Evolutionary conservation across 1,139 yeast species (phyloP).

Genomic region (Pichia sp.): DNA sequence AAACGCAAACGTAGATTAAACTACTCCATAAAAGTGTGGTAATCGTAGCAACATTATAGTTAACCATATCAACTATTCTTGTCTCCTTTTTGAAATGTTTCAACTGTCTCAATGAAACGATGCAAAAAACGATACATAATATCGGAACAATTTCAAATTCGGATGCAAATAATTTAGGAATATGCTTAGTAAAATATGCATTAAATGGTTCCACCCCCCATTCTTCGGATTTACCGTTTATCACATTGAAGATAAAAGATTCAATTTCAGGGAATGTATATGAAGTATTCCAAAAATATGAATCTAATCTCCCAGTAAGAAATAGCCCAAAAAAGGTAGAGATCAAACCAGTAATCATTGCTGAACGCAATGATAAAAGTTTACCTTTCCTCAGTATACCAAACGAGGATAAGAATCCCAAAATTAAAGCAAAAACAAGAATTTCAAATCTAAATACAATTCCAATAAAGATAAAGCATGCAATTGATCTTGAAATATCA

Average conservation of each 20-base stretch:
- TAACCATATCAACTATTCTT: slow-evolving; percentile 31
- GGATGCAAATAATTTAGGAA: slow-evolving; percentile 37
- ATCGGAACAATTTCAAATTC: slow-evolving; percentile 9
- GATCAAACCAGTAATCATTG: slow-evolving; percentile 30
- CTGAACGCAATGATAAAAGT: slow-evolving; percentile 34
- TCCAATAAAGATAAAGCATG: slow-evolving; percentile 56
- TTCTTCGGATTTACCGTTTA: slow-evolving; percentile 59
- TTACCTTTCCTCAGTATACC: slow-evolving; percentile 7
- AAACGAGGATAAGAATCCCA: slow-evolving; percentile 12
- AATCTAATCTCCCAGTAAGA: slow-evolving; percentile 51
- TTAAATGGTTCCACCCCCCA: slow-evolving; percentile 83
- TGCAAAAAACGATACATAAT: slow-evolving; percentile 50
- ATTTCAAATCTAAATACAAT: slow-evolving; percentile 70
- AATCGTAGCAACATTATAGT: slow-evolving; percentile 31
- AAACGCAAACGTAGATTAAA: slow-evolving; percentile 43
- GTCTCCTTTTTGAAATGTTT: background rate
- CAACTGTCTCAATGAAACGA: slow-evolving; percentile 21
- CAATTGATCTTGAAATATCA: slow-evolving; percentile 41
- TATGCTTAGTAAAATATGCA: slow-evolving; percentile 56
- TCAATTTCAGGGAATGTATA: slow-evolving; percentile 59
- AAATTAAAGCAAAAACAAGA: slow-evolving; percentile 47
- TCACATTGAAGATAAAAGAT: slow-evolving; percentile 65
- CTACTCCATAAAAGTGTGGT: slow-evolving; percentile 40
- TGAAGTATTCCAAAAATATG: slow-evolving; percentile 60
- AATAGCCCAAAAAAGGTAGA: slow-evolving; percentile 23